A percentile compares a stretch with the other conserved stretches of the same genome.
phyloP scores from a whole-genome alignment of 805 yeast genomes.

The Millerozyma miso region DNA sequence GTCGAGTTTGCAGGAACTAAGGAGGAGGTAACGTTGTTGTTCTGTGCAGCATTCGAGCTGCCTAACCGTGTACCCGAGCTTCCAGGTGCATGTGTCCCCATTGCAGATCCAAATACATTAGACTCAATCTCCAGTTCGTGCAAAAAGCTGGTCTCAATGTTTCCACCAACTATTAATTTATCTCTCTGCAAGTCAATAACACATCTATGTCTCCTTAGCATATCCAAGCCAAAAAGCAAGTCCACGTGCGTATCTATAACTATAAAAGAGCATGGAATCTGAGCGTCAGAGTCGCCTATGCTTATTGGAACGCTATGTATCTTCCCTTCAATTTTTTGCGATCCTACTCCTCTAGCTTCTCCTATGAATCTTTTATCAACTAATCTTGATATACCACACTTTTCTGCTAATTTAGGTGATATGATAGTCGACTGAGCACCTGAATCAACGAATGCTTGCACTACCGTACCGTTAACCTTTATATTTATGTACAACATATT shows the following conservation, averaged over 20 bases:
- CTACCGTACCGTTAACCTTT: slow-evolving; percentile 72
- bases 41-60: slow-evolving; percentile 10
- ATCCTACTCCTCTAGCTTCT: slow-evolving; percentile 88
- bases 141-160: slow-evolving; percentile 66
- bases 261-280: slow-evolving; percentile 37
- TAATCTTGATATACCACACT: slow-evolving; percentile 62
- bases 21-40: slow-evolving; percentile 7
- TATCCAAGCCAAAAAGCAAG: slow-evolving; percentile 79
- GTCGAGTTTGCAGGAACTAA: slow-evolving; percentile 6
- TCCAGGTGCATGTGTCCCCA: slow-evolving; percentile 9
- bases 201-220: slow-evolving; percentile 87
- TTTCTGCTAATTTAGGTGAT: slow-evolving; percentile 71
- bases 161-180: slow-evolving; percentile 62
- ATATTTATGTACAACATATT: slow-evolving; percentile 79
- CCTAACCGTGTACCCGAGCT: slow-evolving; percentile 10
- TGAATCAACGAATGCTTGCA: slow-evolving; percentile 92
- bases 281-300: slow-evolving; percentile 51
- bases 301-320: slow-evolving; percentile 86
- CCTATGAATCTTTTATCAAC: slow-evolving; percentile 80
- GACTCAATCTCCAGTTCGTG: slow-evolving; percentile 64
- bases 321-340: slow-evolving; percentile 70
- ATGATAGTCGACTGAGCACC: slow-evolving; percentile 93
- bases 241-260: slow-evolving; percentile 66
- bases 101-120: slow-evolving; percentile 15
- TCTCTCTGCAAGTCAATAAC: slow-evolving; percentile 67